Evolutionary conservation across 345 rosid species (phyloP), one percentile per base, ranked within the genome.

Genomic region (Salix exigua): DNA sequence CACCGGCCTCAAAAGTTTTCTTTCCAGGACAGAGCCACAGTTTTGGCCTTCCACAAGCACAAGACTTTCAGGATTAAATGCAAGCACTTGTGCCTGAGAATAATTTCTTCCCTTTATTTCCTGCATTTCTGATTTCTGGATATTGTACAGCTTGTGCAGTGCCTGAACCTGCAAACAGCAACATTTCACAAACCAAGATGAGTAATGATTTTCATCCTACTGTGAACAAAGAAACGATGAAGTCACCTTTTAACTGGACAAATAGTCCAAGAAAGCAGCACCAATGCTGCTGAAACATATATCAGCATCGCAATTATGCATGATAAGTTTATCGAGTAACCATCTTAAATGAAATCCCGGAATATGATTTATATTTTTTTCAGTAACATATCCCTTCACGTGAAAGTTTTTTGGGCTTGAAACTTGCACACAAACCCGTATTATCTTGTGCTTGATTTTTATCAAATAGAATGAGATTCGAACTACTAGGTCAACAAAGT

Each of bases 161-260:
- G 79, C 68, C 68, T 76, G 73, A 58, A 76, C 79, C 79, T 76
- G 68, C 30, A 42, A 30, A 35, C 38, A 19, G 35, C 74, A 76
- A 16, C 53, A 53, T 35, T 66, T 21, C 38, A 30, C 19, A 30
- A 58, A 58, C 25, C n/a, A n/a, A 58, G 62, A 58, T 23, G 28
- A 58, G 14, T n/a, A n/a, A 58, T 4, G 4, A 9, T 9, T n/a
- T n/a, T 55, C 62, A 55, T 9, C 25, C 23, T 16, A 30, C 35
- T 64, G 28, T 23, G 28, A n/a, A 23, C 64, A 60, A 25, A n/a
- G 25, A 19, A 25, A 60, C 10, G 12, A 0, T 23, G 28, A 8
- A 4, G 30, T 1, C 40, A 64, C 38, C 68, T 5, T 62, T 64
- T n/a, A 55, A 55, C 5, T n/a, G 62, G 1, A 23, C 62, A 8